Conservation (phyloP, 768 basidiomycete species). For the Trametes cingulata region DNA sequence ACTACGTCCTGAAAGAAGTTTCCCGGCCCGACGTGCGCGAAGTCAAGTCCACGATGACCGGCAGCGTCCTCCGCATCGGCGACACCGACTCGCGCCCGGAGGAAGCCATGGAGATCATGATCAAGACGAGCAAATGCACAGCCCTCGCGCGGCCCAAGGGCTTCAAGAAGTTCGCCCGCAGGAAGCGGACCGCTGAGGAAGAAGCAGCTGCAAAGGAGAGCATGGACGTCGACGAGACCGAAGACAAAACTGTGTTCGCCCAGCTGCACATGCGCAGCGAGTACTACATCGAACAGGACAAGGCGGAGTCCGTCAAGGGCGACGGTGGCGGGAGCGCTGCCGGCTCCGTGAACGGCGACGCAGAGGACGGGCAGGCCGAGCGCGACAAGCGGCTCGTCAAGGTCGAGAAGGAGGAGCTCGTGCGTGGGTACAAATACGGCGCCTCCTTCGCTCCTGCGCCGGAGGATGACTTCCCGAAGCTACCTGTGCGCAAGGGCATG, state of each 20-base stretch:
- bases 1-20: conserved; percentile 62
- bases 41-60: conserved; percentile 64
- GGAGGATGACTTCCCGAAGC: conserved; percentile 75
- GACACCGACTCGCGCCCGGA: conserved; percentile 63
- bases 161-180: conserved; percentile 74
- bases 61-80: conserved; percentile 76
- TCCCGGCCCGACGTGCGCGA: conserved; percentile 62
- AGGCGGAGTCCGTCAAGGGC: conserved; percentile 36
- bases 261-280: conserved; percentile 49
- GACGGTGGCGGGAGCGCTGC: conserved; percentile 18
- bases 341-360: conserved; percentile 29
- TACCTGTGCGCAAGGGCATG: conserved; percentile 81
- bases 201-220: conserved; percentile 28
- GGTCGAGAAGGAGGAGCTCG: conserved; percentile 77
- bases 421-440: conserved; percentile 87
- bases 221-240: conserved; percentile 37
- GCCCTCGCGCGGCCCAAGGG: conserved; percentile 65
- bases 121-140: conserved; percentile 83
- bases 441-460: conserved; percentile 85
- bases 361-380: conserved; percentile 32
- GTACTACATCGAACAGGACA: conserved; percentile 55
- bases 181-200: conserved; percentile 35
- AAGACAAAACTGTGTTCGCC: conserved; percentile 41
- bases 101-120: conserved; percentile 72
- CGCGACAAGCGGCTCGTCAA: conserved; percentile 44